Base-by-base conservation (phyloP, 1,284 basidiomycete species). In the Volvariella surrecta region DNA sequence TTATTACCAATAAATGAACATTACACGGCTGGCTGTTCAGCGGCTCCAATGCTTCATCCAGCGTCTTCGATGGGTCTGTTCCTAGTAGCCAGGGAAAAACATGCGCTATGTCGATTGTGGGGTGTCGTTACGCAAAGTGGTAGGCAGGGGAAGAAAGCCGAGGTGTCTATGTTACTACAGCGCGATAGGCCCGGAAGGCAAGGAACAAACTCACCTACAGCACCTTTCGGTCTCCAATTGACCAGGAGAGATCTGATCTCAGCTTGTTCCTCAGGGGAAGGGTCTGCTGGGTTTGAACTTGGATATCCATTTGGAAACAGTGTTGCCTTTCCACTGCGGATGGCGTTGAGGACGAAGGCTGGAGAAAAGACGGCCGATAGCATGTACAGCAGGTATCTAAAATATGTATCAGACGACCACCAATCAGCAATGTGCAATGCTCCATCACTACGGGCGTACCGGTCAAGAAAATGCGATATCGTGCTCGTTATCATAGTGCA, bases 301-400 rank as follows among this genome's bases (percentile, higher is more conserved):
- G 87, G 86, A 61, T 86, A 87, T 16, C 88, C 89, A 47, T 82
- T 79, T 3, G 89, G 88, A 54, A 89, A 91, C 31, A 92, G 67
- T 2, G 76, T 71, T 17, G 70, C 68, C 51, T 85, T 86, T 4
- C 74, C 65, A 6, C 66, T 55, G 38, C 73, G 69, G 20, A 76
- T 60, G 44, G 70, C 55, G 41, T 61, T 63, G 37, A 75, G 64
- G 40, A 81, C 58, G 45, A 71, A 66, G 1, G 60, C 49, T 1
- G 76, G 65, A 2, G 77, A 79, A 18, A 88, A 63, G n/a, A 74
- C 60, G 38, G 70, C 58, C 0, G 62, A 64, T 47, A 90, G 66
- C 43, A 82, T 53, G 54, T 83, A 74, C 1, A 76, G 76, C 18
- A 89, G 64, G 43, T 87, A 66, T 35, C 34, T 35, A 15, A 31